Base-by-base conservation (phyloP, 2,329 filamentous ascomycete genomes). In the Daldinia sp. region DNA sequence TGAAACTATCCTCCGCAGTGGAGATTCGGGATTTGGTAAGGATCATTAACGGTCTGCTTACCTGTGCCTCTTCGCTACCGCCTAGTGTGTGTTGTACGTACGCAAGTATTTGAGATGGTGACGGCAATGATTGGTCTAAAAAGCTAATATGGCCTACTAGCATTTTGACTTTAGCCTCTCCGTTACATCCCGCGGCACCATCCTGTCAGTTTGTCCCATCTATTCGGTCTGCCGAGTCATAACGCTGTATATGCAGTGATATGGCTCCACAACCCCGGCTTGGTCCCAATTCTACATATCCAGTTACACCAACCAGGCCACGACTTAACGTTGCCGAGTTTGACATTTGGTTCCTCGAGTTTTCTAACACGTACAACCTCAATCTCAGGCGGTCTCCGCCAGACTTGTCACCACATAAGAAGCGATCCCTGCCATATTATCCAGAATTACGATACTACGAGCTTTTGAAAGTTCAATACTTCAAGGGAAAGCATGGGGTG, bases 321-420 rank as follows among this genome's bases (percentile, higher is more conserved):
- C 62, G 55, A 51, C 53, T 35, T 12, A 63, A 67, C 13, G 42
- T 39, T 23, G 46, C 53, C 6, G 66, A 70, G 1, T 77, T 75
- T 66, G 72, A 74, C 15, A 61, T 74, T 15, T 77, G 76, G 76
- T 77, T 77, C 56, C 65, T 77, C 42, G 74, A 77, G 48, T 74
- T 77, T 54, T 77, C 75, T 53, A 77, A 77, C 41, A 41, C 54
- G 1, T 77, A 77, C 42, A 76, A 68, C 57, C 66, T 77, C 39
- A 74, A 76, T 54, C 61, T 77, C 3, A 72, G 59, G 3, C 67
- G 72, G 28, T 67, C 76, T 18, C 70, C 74, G n/a, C 51, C 72
- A 3, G 69, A 60, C 20, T 30, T 76, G 33, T 68, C 70, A 1
- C 67, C 70, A 4, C 64, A 72, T n/a, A 69, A 72, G 44, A 70